A percentile compares a stretch with the other conserved stretches of the same genome.
These are phyloP conservation scores for Effrenium voratum DNA, from an alignment of 73 alveolate species.

Conservation along the genomic window DNA sequence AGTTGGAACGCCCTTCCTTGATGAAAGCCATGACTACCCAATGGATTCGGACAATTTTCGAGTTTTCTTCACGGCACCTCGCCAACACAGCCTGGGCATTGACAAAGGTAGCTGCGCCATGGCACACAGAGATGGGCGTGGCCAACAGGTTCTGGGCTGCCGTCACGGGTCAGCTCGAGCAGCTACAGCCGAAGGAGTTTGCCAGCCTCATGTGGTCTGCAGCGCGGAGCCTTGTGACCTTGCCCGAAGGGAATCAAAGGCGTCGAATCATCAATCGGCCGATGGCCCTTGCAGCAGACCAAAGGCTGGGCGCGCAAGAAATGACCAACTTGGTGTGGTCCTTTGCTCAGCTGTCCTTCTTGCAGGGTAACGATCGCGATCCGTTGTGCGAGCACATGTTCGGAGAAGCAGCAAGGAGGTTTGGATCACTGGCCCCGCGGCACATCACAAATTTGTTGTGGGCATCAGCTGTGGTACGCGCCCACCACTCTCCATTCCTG, in stretches of 20 bases:
- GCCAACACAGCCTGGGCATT: constrained; percentile 63
- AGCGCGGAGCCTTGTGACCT: background rate
- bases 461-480: constrained; percentile 9
- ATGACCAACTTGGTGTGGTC: constrained; percentile 31
- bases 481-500: background rate
- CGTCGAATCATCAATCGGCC: too few species aligned
- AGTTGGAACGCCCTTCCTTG: background rate
- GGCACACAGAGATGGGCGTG: background rate
- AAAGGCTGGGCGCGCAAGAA: constrained; percentile 49
- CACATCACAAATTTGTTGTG: constrained; percentile 54
- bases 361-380: background rate
- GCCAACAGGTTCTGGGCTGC: background rate
- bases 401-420: background rate
- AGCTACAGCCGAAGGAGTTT: constrained; percentile 14
- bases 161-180: background rate
- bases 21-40: background rate
- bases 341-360: constrained; percentile 1
- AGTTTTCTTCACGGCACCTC: constrained; percentile 12
- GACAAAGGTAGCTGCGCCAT: background rate
- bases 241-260: too few species aligned
- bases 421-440: background rate
- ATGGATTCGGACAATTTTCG: background rate
- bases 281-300: background rate
- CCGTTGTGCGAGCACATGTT: background rate
- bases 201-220: constrained; percentile 42